Evolutionary conservation across 1,139 yeast genomes (phyloP).

Genomic region (Pneumocystis wakefieldiae): DNA sequence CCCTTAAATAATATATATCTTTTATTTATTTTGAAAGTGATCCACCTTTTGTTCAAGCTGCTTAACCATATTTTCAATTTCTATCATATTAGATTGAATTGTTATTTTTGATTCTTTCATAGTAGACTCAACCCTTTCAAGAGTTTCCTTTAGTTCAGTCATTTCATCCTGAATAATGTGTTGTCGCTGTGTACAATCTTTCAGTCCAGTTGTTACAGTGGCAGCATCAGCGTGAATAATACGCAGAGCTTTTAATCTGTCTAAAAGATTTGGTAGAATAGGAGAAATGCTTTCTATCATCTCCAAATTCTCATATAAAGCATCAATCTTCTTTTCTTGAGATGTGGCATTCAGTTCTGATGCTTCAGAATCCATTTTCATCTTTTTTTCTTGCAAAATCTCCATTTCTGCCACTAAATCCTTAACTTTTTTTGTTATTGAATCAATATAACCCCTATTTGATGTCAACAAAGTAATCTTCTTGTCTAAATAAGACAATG

Average conservation of each 20-base stretch:
- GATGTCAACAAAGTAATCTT: not conserved
- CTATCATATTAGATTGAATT: not conserved
- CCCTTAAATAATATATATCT: not conserved
- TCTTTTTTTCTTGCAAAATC: not conserved
- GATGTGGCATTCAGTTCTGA: not conserved
- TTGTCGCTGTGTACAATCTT: not conserved
- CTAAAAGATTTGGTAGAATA: not conserved
- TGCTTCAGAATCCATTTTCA: not conserved
- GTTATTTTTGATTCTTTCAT: not conserved
- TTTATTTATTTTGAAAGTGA: not conserved
- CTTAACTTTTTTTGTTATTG: not conserved
- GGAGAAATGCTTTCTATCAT: not conserved
- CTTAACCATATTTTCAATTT: not conserved
- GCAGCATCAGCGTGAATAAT: slow-evolving; percentile 1
- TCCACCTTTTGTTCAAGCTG: not conserved
- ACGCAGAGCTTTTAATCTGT: not conserved
- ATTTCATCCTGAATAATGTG: not conserved
- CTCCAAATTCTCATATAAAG: not conserved
- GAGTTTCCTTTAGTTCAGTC: not conserved
- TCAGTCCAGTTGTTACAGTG: not conserved
- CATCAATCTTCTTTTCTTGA: not conserved
- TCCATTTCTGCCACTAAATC: not conserved
- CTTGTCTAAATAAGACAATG: not conserved
- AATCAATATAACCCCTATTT: not conserved
- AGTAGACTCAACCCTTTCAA: not conserved